Conservation (phyloP, 352 stramenopile genomes). For the Phytophthora cactorum region DNA sequence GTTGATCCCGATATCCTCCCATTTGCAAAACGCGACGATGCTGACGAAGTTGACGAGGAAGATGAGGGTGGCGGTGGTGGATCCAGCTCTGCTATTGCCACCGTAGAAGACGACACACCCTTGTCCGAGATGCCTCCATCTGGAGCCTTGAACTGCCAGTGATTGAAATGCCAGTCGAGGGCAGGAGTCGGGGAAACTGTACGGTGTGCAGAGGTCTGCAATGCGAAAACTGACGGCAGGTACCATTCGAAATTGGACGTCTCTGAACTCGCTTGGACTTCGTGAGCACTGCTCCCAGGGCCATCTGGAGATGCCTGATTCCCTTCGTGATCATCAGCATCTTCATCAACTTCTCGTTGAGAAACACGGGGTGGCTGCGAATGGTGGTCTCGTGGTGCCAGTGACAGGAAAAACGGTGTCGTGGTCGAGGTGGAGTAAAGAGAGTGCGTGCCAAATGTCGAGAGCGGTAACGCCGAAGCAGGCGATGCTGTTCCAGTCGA, state of each 20-base stretch:
- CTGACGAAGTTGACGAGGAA: conserved; percentile 38
- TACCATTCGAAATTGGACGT: conserved; percentile 77
- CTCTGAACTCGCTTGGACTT: conserved; percentile 33
- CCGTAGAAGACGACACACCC: conserved; percentile 8
- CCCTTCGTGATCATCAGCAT: conserved; percentile 25
- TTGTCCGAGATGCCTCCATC: conserved; percentile 30
- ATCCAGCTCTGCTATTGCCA: conserved; percentile 24
- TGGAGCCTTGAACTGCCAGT: conserved; percentile 50
- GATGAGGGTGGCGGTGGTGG: conserved; percentile 31
- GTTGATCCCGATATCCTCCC: conserved; percentile 30
- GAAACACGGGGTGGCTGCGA: conserved; percentile 9
- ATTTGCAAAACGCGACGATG: conserved; percentile 38
- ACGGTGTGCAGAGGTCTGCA: conserved; percentile 62
- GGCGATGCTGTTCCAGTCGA: conserved; percentile 35
- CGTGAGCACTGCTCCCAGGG: conserved; percentile 13
- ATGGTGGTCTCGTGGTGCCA: conserved; percentile 41
- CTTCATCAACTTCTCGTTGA: conserved; percentile 27
- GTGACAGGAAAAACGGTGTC: conserved; percentile 62
- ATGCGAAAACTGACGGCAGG: conserved; percentile 76
- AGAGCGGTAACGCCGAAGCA: conserved; percentile 33
- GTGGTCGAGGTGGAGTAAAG: conserved; percentile 52
- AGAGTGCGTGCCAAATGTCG: conserved; percentile 50
- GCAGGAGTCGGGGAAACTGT: conserved; percentile 56
- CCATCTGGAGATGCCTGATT: conserved; percentile 19
- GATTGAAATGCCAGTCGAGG: conserved; percentile 84